Base-by-base conservation (phyloP, 106 monocot species). In the Dactylorhiza incarnata region DNA sequence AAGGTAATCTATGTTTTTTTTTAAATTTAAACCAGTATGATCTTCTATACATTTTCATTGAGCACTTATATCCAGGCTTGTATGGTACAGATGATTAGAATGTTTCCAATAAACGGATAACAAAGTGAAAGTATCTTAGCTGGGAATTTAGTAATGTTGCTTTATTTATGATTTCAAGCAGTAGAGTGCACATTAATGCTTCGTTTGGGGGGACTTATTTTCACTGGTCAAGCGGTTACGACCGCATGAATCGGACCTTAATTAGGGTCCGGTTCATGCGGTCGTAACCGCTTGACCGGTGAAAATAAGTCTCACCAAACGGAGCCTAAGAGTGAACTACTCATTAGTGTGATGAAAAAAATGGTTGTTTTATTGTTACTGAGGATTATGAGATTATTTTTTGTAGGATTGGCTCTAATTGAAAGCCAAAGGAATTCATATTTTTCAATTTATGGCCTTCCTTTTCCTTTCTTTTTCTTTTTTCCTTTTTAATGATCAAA, bases 1-100 rank as follows among this genome's bases (percentile, higher is more conserved):
- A 76, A 94, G 99, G 99, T 99, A 83, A 67, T 26, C 16, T 50
- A 20, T 23, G 24, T 63, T 63, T 63, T 63, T 37, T 24, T 56
- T 56, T 25, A 23, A 26, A 29, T 4, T 20, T 65, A 12, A 1
- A 3, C 3, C 37, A 37, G 37, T 37, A 37, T 53, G 14, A n/a
- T 25, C 7, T n/a, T 59, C 10, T 14, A 14, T 70, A 46, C 23
- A 48, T 72, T 10, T 72, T 13, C 72, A 48, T 4, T 49, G 19
- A 48, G 19, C n/a, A 49, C 8, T 9, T 72, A 48, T 17, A 69
- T n/a, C 16, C 45, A 69, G 7, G 45, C 9, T 72, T 48, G 23
- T 72, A 22, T 49, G 49, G 44, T 48, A 49, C 12, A 6, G 48
- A 15, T 68, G 29, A 45, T 69, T 44, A 69, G 45, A 15, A 69